Base-by-base conservation (phyloP, 2,329 filamentous ascomycete genomes). In the Tolypocladium cylindrosporum region DNA sequence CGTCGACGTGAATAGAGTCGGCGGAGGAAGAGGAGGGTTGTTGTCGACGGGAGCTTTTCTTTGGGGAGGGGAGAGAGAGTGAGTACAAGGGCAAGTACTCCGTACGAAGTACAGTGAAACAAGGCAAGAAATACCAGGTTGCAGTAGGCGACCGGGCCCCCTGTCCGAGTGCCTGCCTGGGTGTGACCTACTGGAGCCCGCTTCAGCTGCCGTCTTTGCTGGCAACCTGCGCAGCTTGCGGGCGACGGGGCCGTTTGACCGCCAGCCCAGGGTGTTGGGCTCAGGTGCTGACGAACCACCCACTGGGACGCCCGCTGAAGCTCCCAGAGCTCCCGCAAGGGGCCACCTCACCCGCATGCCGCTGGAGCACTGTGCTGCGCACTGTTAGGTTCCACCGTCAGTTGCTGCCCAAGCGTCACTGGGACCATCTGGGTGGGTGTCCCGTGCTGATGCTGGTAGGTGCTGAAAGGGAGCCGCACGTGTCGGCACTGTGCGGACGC, bases 41-140 rank as follows among this genome's bases (percentile, higher is more conserved):
- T 57, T 57, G 56, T 59, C 59, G 43, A 52, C 34, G 50, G 61
- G 51, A 62, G 58, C 61, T 62, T 62, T 62, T 63, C 51, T 53
- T 40, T 57, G 59, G 58, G 39, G 43, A 27, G 36, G 39, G 14
- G 48, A 31, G 50, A 43, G 31, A 43, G 31, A 31, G 50, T 6
- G 4, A 43, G 31, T 53, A 31, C 19, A 31, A 31, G 27, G 43
- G n/a, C 19, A 31, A 27, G 50, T n/a, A 19, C 21, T n/a, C 40
- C 24, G 24, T 43, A 56, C 27, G 27, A 31, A 31, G 27, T 31
- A 31, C 36, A 27, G 31, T 24, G 14, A 45, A 21, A 43, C 24
- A 21, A 55, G 21, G 51, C 52, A 27, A 42, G 52, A 41, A 55
- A 40, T 24, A n/a, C 24, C 40, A n/a, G 53, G 39, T 21, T 21